These are phyloP conservation scores for Brassica incana DNA, from an alignment of 345 rosid genomes.

Conservation along the genomic window DNA sequence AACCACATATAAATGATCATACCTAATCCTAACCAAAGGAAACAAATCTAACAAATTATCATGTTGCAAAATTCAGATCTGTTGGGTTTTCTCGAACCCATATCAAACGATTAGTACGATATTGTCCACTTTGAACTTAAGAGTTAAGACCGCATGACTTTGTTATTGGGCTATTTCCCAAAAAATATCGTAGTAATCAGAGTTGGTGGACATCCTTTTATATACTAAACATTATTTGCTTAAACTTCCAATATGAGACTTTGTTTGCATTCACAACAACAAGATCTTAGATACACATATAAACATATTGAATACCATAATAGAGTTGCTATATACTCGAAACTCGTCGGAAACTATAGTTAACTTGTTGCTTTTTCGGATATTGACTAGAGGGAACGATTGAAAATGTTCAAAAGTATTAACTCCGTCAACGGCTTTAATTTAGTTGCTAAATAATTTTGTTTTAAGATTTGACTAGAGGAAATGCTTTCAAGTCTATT, in stretches of 20 bases:
- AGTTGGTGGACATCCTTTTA: no score
- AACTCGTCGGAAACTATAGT: background rate
- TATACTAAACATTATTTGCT: background rate
- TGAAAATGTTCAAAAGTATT: background rate
- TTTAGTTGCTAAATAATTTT: constrained; percentile 9
- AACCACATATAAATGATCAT: background rate
- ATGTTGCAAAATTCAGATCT: constrained; percentile 6
- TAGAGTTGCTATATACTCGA: background rate
- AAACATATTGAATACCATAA: background rate
- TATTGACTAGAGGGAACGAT: background rate
- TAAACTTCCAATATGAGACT: background rate
- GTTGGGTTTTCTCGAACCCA: background rate
- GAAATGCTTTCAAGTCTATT: constrained; percentile 1
- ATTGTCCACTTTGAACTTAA: background rate
- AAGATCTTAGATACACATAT: background rate
- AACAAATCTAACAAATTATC: background rate
- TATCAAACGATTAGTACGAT: background rate
- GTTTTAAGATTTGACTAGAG: background rate
- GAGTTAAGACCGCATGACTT: background rate
- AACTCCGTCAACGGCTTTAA: background rate
- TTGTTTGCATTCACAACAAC: background rate
- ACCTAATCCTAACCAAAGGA: constrained; percentile 2
- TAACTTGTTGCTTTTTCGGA: background rate
- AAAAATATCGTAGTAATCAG: background rate
- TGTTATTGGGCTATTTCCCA: background rate